phyloP scores from a whole-genome alignment of 768 basidiomycete species.

The Sistotremastrum suecicum region DNA sequence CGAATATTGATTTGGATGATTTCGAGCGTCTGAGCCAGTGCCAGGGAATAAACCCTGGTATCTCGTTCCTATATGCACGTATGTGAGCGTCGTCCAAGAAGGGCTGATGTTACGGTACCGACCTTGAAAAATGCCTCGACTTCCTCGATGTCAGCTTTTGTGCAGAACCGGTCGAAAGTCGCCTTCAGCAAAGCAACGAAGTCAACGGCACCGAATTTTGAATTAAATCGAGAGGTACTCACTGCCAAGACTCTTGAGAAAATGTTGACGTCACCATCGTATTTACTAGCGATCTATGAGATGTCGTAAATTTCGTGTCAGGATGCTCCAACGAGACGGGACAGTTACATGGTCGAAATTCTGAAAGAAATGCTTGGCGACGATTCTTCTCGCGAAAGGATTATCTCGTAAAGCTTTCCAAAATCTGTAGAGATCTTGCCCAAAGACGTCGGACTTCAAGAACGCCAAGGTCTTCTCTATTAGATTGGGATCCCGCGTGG shows the following conservation, averaged over 20 bases:
- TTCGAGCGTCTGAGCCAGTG: constrained; percentile 56
- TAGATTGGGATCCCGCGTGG: constrained; percentile 40
- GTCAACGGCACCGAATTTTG: too few relatives aligned
- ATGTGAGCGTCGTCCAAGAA: constrained; percentile 1
- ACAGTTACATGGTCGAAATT: constrained; percentile 50
- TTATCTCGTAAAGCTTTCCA: constrained; percentile 47
- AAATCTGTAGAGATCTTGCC: constrained; percentile 53
- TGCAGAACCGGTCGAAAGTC: constrained; percentile 37
- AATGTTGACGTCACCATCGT: too few relatives aligned
- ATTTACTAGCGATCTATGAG: too few relatives aligned
- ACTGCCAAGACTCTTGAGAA: too few relatives aligned
- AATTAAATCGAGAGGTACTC: too few relatives aligned
- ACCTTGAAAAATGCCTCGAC: constrained; percentile 68
- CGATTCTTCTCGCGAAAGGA: constrained; percentile 33
- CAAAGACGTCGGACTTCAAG: constrained; percentile 32
- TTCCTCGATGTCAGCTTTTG: constrained; percentile 47
- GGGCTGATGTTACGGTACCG: constrained; percentile 7
- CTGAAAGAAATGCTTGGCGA: constrained; percentile 51
- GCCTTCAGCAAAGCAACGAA: constrained; percentile 10
- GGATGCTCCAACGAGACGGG: background rate
- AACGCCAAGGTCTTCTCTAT: constrained; percentile 49
- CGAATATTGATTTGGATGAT: constrained; percentile 42
- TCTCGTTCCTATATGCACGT: constrained; percentile 37
- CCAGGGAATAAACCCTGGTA: constrained; percentile 51
- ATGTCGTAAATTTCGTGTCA: too few relatives aligned